Evolutionary conservation across 129 eudicot species (phyloP), one percentile per base, ranked within the genome.

Genomic region (Centella asiatica): DNA sequence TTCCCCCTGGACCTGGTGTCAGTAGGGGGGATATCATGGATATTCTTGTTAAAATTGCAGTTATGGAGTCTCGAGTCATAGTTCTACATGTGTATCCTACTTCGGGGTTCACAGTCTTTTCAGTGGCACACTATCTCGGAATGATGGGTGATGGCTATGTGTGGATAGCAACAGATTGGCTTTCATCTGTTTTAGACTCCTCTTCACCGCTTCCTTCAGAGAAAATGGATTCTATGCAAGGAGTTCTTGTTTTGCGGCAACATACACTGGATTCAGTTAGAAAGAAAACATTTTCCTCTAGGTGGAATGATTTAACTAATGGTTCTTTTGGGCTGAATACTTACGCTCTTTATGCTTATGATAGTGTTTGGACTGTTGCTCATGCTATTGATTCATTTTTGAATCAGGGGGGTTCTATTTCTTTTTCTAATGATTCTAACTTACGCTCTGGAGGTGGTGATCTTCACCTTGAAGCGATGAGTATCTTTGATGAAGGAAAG

Each of bases 161-260:
- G 46, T 90, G 97, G 97, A 83, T 90, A 53, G 83, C 89, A 13
- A 90, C 97, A 0, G 97, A 90, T 71, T 90, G 97, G 97, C 95
- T 90, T 63, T 69, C 89, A 10, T 81, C 97, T 44, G 68, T 67
- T 57, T 64, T 86, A 27, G 97, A 90, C 62, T 72, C 97, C 11
- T 56, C 60, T 71, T 57, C 76, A 4, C 81, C 80, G 20, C 67
- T 72, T 60, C 73, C 73, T 2, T 72, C 78, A 1, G 88, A 76
- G 34, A 62, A 62, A 18, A 72, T 79, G 87, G 83, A 74, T 23
- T 57, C 71, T 8, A 74, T 90, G 94, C 97, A 90, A 78, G 97
- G 97, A 39, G 87, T 84, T 58, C 69, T 90, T 31, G 85, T 77
- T 63, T 59, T 90, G 72, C 95, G 97, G 28, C 89, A 81, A 28